These are phyloP conservation scores for Leersia perrieri DNA, from an alignment of 176 grass and related monocot species.

Conservation along the genomic window DNA sequence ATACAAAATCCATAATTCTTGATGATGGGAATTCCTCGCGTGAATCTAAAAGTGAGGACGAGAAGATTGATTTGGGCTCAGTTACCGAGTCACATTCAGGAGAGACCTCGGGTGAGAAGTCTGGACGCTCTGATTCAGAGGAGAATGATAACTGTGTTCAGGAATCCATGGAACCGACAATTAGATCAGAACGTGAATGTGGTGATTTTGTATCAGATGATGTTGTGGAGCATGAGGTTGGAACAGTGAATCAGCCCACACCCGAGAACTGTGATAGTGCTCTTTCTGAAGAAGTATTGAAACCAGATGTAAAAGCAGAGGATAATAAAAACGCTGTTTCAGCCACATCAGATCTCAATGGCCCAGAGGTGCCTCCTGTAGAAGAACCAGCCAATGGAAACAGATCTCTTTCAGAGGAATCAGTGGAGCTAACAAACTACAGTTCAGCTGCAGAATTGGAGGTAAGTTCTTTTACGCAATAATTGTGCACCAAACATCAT, in stretches of 20 bases:
- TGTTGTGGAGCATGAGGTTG: conserved; percentile 34
- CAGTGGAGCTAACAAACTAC: conserved; percentile 54
- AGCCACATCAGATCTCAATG: conserved; percentile 24
- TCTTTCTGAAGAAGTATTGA: conserved; percentile 22
- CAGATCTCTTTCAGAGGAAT: conserved; percentile 28
- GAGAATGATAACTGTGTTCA: conserved; percentile 32
- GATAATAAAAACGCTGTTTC: conserved; percentile 19
- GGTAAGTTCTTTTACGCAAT: conserved; percentile 33
- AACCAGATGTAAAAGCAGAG: conserved; percentile 32
- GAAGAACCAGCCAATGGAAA: conserved; percentile 28
- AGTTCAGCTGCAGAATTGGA: conserved; percentile 68
- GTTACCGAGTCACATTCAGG: conserved; percentile 51
- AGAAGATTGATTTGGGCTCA: conserved; percentile 35
- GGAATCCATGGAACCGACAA: conserved; percentile 12
- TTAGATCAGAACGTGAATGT: conserved; percentile 34
- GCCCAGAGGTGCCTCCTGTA: neutral
- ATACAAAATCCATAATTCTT: conserved; percentile 54
- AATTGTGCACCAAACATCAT: neutral
- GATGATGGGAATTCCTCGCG: conserved; percentile 62
- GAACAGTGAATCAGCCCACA: conserved; percentile 17
- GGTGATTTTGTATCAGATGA: conserved; percentile 40
- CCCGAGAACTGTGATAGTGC: conserved; percentile 24
- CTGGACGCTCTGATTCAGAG: conserved; percentile 37
- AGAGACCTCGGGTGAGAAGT: conserved; percentile 62
- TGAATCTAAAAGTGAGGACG: conserved; percentile 49